Conservation (phyloP, 352 stramenopile species). For the Phytopythium kandeliae region DNA sequence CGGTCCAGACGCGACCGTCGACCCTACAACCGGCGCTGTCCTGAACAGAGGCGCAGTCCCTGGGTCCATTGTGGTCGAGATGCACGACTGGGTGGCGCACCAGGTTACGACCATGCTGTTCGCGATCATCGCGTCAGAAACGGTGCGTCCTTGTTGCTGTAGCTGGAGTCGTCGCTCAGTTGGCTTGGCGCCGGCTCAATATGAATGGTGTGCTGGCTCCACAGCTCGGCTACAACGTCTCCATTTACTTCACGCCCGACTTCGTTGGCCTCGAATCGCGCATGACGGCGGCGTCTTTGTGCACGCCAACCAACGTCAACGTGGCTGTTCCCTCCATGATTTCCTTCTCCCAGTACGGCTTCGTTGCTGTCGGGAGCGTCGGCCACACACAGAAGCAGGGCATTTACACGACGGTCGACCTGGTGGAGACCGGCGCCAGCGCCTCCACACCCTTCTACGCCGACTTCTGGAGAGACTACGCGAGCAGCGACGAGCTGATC, state of each 20-base stretch:
- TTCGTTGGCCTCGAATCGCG: background rate
- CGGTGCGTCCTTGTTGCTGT: slow-evolving; percentile 14
- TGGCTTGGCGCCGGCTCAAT: background rate
- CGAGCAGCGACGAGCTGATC: slow-evolving; percentile 23
- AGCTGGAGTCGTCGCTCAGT: too few relatives aligned
- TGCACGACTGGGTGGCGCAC: slow-evolving; percentile 35
- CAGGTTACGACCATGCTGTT: slow-evolving; percentile 31
- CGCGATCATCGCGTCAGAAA: slow-evolving; percentile 38
- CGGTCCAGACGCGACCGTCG: slow-evolving; percentile 23
- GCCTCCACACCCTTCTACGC: slow-evolving; percentile 8
- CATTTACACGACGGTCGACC: slow-evolving; percentile 17
- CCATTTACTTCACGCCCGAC: slow-evolving; percentile 9
- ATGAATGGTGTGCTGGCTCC: background rate
- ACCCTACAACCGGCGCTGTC: slow-evolving; percentile 15
- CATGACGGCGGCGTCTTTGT: background rate
- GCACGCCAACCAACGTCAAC: slow-evolving; percentile 1
- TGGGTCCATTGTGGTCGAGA: slow-evolving; percentile 37
- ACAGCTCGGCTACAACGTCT: slow-evolving; percentile 19
- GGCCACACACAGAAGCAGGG: slow-evolving; percentile 17
- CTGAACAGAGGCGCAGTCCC: slow-evolving; percentile 17
- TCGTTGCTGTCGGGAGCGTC: slow-evolving; percentile 8
- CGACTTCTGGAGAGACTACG: slow-evolving; percentile 45
- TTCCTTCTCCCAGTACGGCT: background rate
- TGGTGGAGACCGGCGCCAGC: slow-evolving; percentile 14
- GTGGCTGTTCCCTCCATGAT: background rate